These are phyloP conservation scores for Tremella yokohamensis DNA, from an alignment of 768 basidiomycete genomes.

Conservation along the genomic window DNA sequence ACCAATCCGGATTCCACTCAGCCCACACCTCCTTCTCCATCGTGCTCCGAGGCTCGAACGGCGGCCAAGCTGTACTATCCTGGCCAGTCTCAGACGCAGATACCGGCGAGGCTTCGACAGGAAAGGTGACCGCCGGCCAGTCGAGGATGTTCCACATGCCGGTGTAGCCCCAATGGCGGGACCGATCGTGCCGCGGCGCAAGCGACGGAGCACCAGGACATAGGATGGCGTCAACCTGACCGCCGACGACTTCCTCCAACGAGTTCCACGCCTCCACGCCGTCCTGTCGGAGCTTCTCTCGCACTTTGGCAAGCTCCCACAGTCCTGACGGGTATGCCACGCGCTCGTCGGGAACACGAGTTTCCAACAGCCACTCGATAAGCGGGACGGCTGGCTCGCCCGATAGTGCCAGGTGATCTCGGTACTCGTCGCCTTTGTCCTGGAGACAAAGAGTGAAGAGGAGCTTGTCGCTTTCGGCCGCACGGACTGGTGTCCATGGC, in stretches of 20 bases:
- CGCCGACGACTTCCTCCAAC: constrained; percentile 26
- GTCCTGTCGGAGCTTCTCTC: constrained; percentile 22
- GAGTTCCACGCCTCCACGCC: constrained; percentile 19
- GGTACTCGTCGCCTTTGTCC: constrained; percentile 32
- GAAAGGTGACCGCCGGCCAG: constrained; percentile 61
- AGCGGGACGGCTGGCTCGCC: constrained; percentile 1
- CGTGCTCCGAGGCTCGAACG: constrained; percentile 8
- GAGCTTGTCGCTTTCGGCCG: constrained; percentile 3
- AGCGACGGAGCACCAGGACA: constrained; percentile 53
- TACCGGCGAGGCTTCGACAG: constrained; percentile 47
- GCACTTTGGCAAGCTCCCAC: constrained; percentile 28
- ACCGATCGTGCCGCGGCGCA: constrained; percentile 61
- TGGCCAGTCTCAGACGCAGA: not conserved
- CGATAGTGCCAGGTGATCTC: constrained; percentile 4
- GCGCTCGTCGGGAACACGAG: constrained; percentile 13
- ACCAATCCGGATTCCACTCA: constrained; percentile 6
- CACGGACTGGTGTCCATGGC: constrained; percentile 9
- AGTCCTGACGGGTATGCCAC: constrained; percentile 26
- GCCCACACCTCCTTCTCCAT: not conserved
- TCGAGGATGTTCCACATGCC: constrained; percentile 63
- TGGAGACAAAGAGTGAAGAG: constrained; percentile 21
- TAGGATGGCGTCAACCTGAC: constrained; percentile 35
- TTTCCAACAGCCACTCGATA: constrained; percentile 17
- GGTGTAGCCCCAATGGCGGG: constrained; percentile 59
- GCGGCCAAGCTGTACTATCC: not conserved